These are phyloP conservation scores for Vigna radiata DNA, from an alignment of 306 rosid genomes.

Conservation along the genomic window DNA sequence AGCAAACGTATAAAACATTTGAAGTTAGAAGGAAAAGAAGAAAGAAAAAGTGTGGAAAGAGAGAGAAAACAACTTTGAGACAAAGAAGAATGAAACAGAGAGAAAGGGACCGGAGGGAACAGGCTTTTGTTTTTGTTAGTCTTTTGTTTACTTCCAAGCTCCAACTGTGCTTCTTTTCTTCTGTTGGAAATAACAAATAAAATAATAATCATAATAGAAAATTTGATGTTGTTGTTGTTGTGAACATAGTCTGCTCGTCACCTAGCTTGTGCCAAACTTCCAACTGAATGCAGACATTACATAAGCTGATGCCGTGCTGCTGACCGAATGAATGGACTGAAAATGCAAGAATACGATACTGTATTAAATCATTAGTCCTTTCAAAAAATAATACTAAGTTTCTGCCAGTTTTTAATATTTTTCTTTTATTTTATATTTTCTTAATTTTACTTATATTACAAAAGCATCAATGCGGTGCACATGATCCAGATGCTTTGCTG, in stretches of 20 bases:
- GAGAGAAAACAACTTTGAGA: conserved; percentile 43
- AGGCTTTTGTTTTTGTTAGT: conserved; percentile 44
- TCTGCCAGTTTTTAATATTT: not conserved
- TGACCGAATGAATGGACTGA: not conserved
- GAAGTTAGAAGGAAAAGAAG: conserved; percentile 25
- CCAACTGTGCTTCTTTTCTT: conserved; percentile 38
- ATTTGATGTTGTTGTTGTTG: conserved; percentile 10
- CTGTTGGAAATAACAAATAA: conserved; percentile 38
- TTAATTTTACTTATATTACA: not conserved
- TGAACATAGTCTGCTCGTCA: not conserved
- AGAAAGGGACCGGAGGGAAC: conserved; percentile 45
- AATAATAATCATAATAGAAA: not conserved
- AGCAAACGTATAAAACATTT: conserved; percentile 9
- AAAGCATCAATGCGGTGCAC: not conserved
- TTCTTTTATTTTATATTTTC: not conserved
- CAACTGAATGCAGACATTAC: conserved; percentile 4
- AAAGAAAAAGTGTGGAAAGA: conserved; percentile 23
- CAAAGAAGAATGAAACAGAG: conserved; percentile 45
- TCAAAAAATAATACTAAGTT: not conserved
- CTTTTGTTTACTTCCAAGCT: conserved; percentile 33
- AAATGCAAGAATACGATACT: not conserved
- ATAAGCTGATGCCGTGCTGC: not conserved
- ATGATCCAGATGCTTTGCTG: too few species aligned
- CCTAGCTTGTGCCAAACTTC: not conserved
- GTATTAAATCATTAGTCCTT: not conserved